Evolutionary conservation across 2,329 filamentous ascomycete species (phyloP).

Genomic region (Beauveria brongniartii): DNA sequence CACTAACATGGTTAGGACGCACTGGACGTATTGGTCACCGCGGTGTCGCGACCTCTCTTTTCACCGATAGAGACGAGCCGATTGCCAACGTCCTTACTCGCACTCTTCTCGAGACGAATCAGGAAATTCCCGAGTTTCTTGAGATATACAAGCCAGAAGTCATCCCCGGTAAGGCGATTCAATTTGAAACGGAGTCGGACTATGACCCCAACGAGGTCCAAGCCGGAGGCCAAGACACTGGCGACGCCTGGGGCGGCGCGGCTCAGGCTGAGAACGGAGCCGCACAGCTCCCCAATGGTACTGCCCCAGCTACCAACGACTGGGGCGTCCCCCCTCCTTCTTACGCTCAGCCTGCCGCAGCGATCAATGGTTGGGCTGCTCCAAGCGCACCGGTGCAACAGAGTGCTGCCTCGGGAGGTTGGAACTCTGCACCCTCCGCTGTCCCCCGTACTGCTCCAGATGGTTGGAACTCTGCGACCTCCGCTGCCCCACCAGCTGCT

Average conservation of each 20-base stretch:
- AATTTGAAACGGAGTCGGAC: slow-evolving; percentile 49
- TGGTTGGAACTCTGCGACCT: slow-evolving; percentile 12
- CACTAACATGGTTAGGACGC: slow-evolving; percentile 49
- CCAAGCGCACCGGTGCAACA: background rate
- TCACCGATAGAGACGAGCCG: slow-evolving; percentile 66
- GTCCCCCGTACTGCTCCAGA: background rate
- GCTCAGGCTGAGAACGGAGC: background rate
- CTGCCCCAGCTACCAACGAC: background rate
- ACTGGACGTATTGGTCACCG: slow-evolving; percentile 88
- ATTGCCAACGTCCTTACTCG: slow-evolving; percentile 70
- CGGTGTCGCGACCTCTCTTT: slow-evolving; percentile 84
- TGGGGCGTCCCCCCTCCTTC: background rate
- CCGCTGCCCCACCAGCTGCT: background rate
- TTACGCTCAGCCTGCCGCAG: no score
- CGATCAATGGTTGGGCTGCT: background rate
- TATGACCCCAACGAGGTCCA: slow-evolving; percentile 33
- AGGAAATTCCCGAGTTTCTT: slow-evolving; percentile 77
- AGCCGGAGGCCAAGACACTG: slow-evolving; percentile 18
- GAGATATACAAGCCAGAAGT: slow-evolving; percentile 53
- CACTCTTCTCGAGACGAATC: slow-evolving; percentile 70
- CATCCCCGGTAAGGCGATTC: slow-evolving; percentile 35
- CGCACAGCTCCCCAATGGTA: background rate
- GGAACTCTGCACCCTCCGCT: slow-evolving; percentile 9
- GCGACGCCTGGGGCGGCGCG: slow-evolving; percentile 13
- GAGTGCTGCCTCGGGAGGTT: slow-evolving; percentile 1